phyloP scores from a whole-genome alignment of 805 yeast genomes.

The Maudiozyma bulderi region DNA sequence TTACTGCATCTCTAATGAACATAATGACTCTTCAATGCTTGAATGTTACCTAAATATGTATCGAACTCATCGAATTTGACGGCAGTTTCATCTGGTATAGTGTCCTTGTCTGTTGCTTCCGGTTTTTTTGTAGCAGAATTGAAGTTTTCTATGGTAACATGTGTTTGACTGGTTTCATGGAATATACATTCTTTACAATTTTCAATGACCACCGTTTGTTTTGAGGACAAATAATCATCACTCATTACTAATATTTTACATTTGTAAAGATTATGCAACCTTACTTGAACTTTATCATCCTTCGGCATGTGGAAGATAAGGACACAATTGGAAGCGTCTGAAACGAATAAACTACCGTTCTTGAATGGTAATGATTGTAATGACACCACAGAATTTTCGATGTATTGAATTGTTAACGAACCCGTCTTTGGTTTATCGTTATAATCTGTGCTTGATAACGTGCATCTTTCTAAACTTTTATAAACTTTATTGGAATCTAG shows the following conservation, averaged over 20 bases:
- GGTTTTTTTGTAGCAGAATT: slow-evolving; percentile 5
- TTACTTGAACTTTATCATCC: slow-evolving; percentile 16
- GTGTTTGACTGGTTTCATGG: slow-evolving; percentile 9
- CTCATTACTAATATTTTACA: slow-evolving; percentile 15
- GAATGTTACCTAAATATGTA: neutral
- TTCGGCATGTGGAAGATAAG: slow-evolving; percentile 8
- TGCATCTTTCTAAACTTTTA: slow-evolving; percentile 10
- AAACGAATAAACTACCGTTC: slow-evolving; percentile 20
- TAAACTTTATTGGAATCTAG: slow-evolving; percentile 2
- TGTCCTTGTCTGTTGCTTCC: neutral
- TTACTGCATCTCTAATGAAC: neutral
- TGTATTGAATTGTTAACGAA: slow-evolving; percentile 12
- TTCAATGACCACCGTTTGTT: slow-evolving; percentile 22
- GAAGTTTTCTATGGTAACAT: slow-evolving; percentile 18
- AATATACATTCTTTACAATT: slow-evolving; percentile 16
- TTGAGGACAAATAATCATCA: neutral
- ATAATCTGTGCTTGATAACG: slow-evolving; percentile 1
- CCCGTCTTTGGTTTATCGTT: slow-evolving; percentile 6
- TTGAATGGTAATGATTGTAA: slow-evolving; percentile 12
- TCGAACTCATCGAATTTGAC: slow-evolving; percentile 5
- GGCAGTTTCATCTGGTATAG: neutral
- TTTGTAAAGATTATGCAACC: slow-evolving; percentile 15
- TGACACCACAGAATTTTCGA: slow-evolving; percentile 8
- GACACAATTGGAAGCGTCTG: slow-evolving; percentile 11
- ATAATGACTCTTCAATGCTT: neutral